A percentile compares a stretch with the other conserved stretches of the same genome.
Conservation (phyloP, 441 rosid species). For the Macaranga tanarius region DNA sequence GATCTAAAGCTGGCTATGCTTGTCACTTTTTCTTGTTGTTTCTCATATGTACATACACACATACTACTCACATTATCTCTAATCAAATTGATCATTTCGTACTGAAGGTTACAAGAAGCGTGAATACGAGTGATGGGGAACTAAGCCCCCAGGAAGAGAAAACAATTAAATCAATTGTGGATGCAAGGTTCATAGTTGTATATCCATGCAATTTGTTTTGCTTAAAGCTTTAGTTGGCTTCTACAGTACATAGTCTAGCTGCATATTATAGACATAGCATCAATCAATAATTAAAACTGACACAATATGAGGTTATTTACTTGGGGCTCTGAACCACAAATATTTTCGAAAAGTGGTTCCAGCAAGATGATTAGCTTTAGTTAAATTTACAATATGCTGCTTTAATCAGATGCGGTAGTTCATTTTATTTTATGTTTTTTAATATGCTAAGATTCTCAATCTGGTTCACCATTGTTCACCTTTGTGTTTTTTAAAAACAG, state of each 20-base stretch:
- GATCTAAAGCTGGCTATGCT: conserved; percentile 1
- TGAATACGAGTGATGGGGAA: conserved; percentile 50
- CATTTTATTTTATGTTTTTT: no score
- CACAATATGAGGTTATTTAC: no score
- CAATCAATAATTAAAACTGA: not conserved
- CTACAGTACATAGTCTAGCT: not conserved
- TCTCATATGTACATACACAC: not conserved
- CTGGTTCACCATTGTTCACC: not conserved
- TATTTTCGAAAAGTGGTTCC: no score
- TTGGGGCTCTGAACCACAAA: no score
- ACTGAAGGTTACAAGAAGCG: conserved; percentile 81
- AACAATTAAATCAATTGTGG: conserved; percentile 79
- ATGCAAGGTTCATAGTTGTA: conserved; percentile 62
- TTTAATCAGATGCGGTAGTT: no score
- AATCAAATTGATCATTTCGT: not conserved
- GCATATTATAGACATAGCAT: not conserved
- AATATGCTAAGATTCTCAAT: no score
- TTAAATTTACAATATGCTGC: no score
- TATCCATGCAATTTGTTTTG: not conserved
- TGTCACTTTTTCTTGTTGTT: not conserved
- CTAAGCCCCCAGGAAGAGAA: conserved; percentile 75
- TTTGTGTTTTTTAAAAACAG: no score
- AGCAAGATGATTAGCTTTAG: no score
- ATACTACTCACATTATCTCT: not conserved
- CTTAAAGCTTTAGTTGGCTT: not conserved